Evolutionary conservation across 164 flowering plant genomes (phyloP).

Genomic region (Cinnamomum chago): DNA sequence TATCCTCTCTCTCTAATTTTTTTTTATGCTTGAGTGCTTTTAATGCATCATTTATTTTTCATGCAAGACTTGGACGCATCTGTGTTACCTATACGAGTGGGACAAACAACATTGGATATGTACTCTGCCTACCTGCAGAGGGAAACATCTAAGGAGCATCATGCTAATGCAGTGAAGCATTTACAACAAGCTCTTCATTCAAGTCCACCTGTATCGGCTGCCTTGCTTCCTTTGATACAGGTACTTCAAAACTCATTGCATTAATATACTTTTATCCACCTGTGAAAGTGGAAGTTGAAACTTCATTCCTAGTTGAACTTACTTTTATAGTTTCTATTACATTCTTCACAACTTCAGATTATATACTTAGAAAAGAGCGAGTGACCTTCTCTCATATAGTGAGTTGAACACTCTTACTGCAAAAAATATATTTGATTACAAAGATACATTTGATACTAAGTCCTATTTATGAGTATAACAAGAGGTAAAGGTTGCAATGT

Average conservation of each 20-base stretch:
- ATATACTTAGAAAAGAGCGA: too few relatives aligned
- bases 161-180: constrained; percentile 54
- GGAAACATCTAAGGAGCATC: constrained; percentile 30
- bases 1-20: too few relatives aligned
- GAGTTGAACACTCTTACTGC: too few relatives aligned
- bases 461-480: too few relatives aligned
- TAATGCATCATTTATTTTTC: constrained; percentile 5
- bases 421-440: too few relatives aligned
- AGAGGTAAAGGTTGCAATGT: too few relatives aligned
- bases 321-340: too few relatives aligned
- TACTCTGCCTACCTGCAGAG: constrained; percentile 21
- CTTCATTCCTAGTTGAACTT: neutral
- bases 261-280: neutral
- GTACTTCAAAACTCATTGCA: constrained; percentile 23
- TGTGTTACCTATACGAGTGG: constrained; percentile 56
- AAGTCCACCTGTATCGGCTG: constrained; percentile 42
- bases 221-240: constrained; percentile 75
- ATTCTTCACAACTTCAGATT: too few relatives aligned
- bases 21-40: too few relatives aligned
- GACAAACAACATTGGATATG: constrained; percentile 20
- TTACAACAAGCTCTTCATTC: constrained; percentile 51
- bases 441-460: too few relatives aligned
- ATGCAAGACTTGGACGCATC: constrained; percentile 41
- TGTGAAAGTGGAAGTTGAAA: neutral
- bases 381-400: too few relatives aligned